Evolutionary conservation across 257 asterid species (phyloP), one percentile per base, ranked within the genome.

Genomic region (Buddleja alternifolia): DNA sequence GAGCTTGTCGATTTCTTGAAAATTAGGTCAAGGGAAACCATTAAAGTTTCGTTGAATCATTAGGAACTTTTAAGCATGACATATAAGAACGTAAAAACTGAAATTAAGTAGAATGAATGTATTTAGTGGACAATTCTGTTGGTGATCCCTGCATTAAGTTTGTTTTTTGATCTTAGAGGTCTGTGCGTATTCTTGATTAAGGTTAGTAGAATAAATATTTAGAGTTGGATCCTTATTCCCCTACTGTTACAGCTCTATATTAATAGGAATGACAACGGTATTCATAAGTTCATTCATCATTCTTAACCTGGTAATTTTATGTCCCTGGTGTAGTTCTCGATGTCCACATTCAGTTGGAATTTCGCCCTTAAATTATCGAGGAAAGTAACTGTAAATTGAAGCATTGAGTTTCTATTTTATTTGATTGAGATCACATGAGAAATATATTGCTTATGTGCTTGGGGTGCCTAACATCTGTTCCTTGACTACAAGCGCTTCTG

Each of bases 1-100:
- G 8, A 60, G 69, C 66, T 62, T 47, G 39, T 66, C 34, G 17
- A 37, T 68, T 25, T 72, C 34, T 11, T 45, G 21, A 65, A 29
- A 53, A 36, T 29, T 46, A 15, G 39, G 52, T 39, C 44, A 68
- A 16, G 16, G 16, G 16, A 39, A 37, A 25, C 40, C 12, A 20
- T 67, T 24, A 67, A 25, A 68, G 10, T 34, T 15, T 42, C 6
- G 64, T 20, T 21, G 54, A 48, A 29, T 16, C 45, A 12, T 32
- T 65, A 67, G 61, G 63, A 50, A 51, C 40, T 25, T 17, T 14
- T 15, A 29, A 24, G 4, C 60, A 55, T 15, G 11, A 55, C 48
- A 10, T 19, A 11, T 69, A 57, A 14, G 20, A 11, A n/a, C n/a
- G n/a, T n/a, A n/a, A n/a, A n/a, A n/a, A n/a, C n/a, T n/a, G n/a